Base-by-base conservation (phyloP, 208 protist species). In the Trypanosoma conorhini region DNA sequence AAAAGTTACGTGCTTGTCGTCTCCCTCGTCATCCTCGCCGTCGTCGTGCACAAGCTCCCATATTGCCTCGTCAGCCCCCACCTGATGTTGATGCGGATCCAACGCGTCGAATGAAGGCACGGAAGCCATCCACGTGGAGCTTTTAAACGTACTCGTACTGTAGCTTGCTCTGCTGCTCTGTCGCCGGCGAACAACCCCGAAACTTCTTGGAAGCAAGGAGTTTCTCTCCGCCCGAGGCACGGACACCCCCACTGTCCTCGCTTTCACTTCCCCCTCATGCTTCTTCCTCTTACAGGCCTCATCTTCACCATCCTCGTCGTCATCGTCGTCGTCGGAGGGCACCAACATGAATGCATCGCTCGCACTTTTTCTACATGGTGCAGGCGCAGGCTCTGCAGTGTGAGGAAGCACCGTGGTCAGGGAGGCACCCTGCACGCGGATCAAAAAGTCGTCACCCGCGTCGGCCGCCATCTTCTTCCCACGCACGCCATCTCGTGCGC, bases 261-360 rank as follows among this genome's bases (percentile, higher is more conserved):
- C 10, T 42, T 31, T 3, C 35, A 0, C 30, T 22, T 35, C 15
- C 4, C 26, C 24, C 21, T 44, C 30, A 19, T n/a, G 17, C 50
- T 54, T 24, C 31, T 61, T 26, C 56, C 0, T 61, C 15, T 5
- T 17, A 61, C 44, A n/a, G 5, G 9, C 9, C 42, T 46, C 15
- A 13, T 46, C 42, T 19, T 46, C 42, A 3, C 17, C 15, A 13
- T 15, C 42, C 1, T 13, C 15, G 42, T 46, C 24, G 1, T 24
- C 9, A 44, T 26, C 13, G 19, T 46, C 72, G 13, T 67, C 65
- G 67, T 78, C 77, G 21, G 77, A 78, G 58, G 71, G 58, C 35
- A 82, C 77, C 19, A 82, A 62, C 28, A 78, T 59, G 19, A 72
- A 60, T 31, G 60, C 79, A 31, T 72, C 19, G 28, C 44, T 56